Evolutionary conservation across 129 eudicot species (phyloP).

Genomic region (Glebionis coronaria): DNA sequence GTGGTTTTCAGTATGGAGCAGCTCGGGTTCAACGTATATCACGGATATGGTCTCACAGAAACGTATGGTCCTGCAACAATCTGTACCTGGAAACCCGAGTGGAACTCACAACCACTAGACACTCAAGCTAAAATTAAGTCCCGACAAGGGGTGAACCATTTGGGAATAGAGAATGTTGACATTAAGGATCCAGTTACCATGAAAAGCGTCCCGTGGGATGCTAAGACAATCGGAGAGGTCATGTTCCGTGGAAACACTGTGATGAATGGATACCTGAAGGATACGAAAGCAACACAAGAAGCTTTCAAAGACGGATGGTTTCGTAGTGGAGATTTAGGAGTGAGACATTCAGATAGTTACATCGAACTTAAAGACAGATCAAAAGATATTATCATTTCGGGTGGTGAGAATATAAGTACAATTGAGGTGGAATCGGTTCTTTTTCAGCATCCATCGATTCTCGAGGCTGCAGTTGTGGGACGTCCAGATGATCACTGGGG

Average conservation of each 20-base stretch:
- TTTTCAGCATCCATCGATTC: too few relatives aligned
- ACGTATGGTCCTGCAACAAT: constrained; percentile 42
- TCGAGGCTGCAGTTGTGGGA: too few relatives aligned
- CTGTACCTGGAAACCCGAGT: too few relatives aligned
- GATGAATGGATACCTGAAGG: constrained; percentile 41
- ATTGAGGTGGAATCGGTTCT: too few relatives aligned
- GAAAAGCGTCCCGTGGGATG: too few relatives aligned
- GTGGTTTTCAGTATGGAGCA: constrained; percentile 33
- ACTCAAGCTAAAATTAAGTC: too few relatives aligned
- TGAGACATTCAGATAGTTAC: constrained; percentile 44
- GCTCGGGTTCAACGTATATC: constrained; percentile 36
- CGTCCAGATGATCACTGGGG: too few relatives aligned
- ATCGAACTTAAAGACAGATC: constrained; percentile 43
- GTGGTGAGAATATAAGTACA: too few relatives aligned
- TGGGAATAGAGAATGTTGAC: constrained; percentile 34
- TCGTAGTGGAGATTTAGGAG: constrained; percentile 44
- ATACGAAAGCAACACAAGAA: constrained; percentile 32
- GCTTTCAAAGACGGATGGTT: constrained; percentile 43
- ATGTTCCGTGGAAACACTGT: constrained; percentile 38
- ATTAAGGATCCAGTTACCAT: constrained; percentile 39
- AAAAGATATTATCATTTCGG: too few relatives aligned
- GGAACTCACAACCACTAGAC: too few relatives aligned
- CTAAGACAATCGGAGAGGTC: constrained; percentile 37
- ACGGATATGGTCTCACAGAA: constrained; percentile 43
- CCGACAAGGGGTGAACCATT: too few relatives aligned